Evolutionary conservation across 257 asterid genomes (phyloP), one percentile per base, ranked within the genome.

Genomic region (Scutellaria baicalensis): DNA sequence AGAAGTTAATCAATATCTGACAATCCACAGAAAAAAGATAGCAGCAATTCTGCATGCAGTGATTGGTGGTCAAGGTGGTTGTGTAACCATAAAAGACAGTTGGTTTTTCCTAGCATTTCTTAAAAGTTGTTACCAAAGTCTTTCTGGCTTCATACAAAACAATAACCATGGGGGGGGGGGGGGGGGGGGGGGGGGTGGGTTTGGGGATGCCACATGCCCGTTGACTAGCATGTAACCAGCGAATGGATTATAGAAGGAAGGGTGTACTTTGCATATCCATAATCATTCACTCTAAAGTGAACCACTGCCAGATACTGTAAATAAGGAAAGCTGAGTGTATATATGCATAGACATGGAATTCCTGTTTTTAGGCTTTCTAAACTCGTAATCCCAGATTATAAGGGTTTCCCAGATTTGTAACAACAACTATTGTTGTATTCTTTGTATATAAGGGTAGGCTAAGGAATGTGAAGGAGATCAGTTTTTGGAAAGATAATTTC

Each of bases 211-310:
- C 21, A 51, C 59, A 50, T 42, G 39, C 58, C 27, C 33, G 12
- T 27, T 36, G 73, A 55, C 16, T 70, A 33, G 55, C 70, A 77
- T 20, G n/a, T 49, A 42, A 38, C 20, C 31, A 23, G 59, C 51
- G 47, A 52, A 35, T 39, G 58, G 44, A 38, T 33, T 45, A 45
- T 33, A 52, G 36, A 49, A 38, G 9, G 40, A 55, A 69, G 9
- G 43, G 57, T 9, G 64, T 11, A 16, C 56, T 43, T 64, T 17
- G 69, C 64, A 79, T 14, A 56, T 47, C 38, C 64, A 64, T 12
- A 66, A 45, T 13, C 38, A 43, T 42, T 66, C 43, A 56, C 62
- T 35, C 39, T 73, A 50, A 4, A 67, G 47, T 69, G 70, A 58
- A 58, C 48, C 69, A 17, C 23, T 13, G 40, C 4, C 33, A 27